Percentiles rank a stretch among this genome's conserved stretches.
These are phyloP conservation scores for Glaciozyma antarctica DNA, from an alignment of 768 basidiomycete genomes.

Conservation along the genomic window DNA sequence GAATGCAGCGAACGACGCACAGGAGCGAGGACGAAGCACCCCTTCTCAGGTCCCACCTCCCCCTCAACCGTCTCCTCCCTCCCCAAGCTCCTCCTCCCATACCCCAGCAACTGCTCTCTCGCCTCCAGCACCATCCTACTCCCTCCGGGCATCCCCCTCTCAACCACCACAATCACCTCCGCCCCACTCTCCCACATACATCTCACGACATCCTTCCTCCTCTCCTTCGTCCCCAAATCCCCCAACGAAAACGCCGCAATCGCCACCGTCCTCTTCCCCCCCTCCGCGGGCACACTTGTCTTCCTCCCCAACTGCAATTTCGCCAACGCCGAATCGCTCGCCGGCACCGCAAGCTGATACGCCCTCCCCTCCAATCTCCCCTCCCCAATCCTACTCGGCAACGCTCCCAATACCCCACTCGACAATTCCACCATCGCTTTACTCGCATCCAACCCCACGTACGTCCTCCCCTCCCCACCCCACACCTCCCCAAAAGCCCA, in stretches of 20 bases:
- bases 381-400: conserved; percentile 24
- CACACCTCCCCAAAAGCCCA: conserved; percentile 55
- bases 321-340: conserved; percentile 51
- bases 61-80: conserved; percentile 11
- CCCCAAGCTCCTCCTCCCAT: conserved; percentile 5
- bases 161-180: conserved; percentile 74
- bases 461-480: conserved; percentile 37
- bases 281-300: conserved; percentile 10
- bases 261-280: conserved; percentile 48
- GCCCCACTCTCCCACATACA: conserved; percentile 91
- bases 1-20: conserved; percentile 45
- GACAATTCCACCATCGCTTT: conserved; percentile 32
- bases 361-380: conserved; percentile 13
- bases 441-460: conserved; percentile 60
- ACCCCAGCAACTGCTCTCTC: conserved; percentile 55
- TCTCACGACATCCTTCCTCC: conserved; percentile 59
- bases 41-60: conserved; percentile 37
- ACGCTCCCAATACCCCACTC: conserved; percentile 27
- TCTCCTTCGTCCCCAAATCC: conserved; percentile 54
- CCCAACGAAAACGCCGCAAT: conserved; percentile 79
- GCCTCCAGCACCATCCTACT: conserved; percentile 73
- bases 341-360: conserved; percentile 26
- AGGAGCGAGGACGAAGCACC: conserved; percentile 79
- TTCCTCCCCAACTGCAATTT: conserved; percentile 37
- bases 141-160: conserved; percentile 64